Evolutionary conservation across 345 rosid species (phyloP), one percentile per base, ranked within the genome.

Genomic region (Draba incana): DNA sequence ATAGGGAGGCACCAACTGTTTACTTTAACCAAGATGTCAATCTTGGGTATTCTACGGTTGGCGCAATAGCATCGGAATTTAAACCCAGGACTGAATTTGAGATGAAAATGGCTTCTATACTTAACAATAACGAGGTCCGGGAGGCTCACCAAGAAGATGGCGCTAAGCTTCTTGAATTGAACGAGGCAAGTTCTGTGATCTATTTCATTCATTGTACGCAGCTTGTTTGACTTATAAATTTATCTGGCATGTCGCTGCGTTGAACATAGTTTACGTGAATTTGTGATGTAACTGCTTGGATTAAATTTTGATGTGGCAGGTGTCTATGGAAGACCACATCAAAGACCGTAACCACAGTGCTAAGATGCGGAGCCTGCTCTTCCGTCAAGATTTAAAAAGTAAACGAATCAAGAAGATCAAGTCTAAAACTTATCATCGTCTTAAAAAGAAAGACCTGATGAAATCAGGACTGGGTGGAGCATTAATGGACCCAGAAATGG

Each of bases 21-120:
- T 83, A 70, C 72, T 94, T 91, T 75, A 84, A 86, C 73, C 80
- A 88, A 82, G 88, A 87, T 64, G 83, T 70, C 72, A 79, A 87
- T 68, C 27, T 85, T 62, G 88, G 88, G 11, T 91, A 80, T 81
- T 91, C 99, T 24, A 94, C 97, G 15, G 83, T 91, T 41, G 99
- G 99, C 6, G 91, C 99, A 50, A 89, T 94, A 69, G 97, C 97
- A 67, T 84, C 96, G 61, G 85, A 83, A 58, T 91, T 94, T 84
- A 84, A 94, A 71, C 97, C 97, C 48, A 78, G 96, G 83, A 88
- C 96, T 41, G 88, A 84, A 42, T 87, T 94, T 84, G 97, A 94
- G 89, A 94, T 83, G 81, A 84, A 83, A 82, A 91, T 94, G 78
- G 94, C 92, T 45, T 82, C 87, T 51, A 76, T 94, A 56, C 86